A percentile compares a stretch with the other conserved stretches of the same genome.
phyloP scores from a whole-genome alignment of 352 stramenopile species.

The Globisporangium lucens region DNA sequence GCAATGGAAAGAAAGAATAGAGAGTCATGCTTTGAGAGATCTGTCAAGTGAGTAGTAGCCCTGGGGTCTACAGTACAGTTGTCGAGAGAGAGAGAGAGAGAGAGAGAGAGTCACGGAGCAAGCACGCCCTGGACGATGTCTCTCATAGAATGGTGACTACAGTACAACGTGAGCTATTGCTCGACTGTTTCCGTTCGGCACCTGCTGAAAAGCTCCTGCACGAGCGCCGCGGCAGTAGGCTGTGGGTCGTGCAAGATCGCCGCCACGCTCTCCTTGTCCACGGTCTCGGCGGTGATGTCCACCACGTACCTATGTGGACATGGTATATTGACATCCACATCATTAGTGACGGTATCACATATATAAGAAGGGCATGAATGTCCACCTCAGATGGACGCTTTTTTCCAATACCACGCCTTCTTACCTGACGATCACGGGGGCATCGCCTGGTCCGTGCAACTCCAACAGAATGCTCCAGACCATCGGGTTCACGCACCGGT shows the following conservation, averaged over 20 bases:
- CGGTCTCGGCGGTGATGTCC: constrained; percentile 41
- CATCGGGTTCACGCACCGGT: constrained; percentile 68
- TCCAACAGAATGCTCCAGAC: constrained; percentile 71
- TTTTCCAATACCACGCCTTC: too few relatives aligned
- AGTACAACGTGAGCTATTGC: background rate
- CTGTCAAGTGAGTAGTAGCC: too few relatives aligned
- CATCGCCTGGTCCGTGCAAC: constrained; percentile 53
- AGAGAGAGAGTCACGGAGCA: background rate
- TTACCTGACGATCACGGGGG: constrained; percentile 33
- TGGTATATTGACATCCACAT: background rate
- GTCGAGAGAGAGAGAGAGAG: too few relatives aligned
- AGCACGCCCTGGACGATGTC: too few relatives aligned
- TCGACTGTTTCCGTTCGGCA: constrained; percentile 28
- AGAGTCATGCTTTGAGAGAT: too few relatives aligned
- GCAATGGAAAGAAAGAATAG: too few relatives aligned
- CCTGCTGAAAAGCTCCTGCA: constrained; percentile 40
- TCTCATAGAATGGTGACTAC: too few relatives aligned
- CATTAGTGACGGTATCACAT: background rate
- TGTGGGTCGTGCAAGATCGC: constrained; percentile 37
- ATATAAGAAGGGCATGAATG: background rate
- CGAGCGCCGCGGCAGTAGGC: constrained; percentile 39
- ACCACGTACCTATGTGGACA: constrained; percentile 34
- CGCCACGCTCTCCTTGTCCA: constrained; percentile 33
- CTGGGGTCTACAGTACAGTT: too few relatives aligned
- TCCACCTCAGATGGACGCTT: background rate